Evolutionary conservation across 371 early-diverging fungal species (phyloP).

Genomic region (Zychaea mexicana): DNA sequence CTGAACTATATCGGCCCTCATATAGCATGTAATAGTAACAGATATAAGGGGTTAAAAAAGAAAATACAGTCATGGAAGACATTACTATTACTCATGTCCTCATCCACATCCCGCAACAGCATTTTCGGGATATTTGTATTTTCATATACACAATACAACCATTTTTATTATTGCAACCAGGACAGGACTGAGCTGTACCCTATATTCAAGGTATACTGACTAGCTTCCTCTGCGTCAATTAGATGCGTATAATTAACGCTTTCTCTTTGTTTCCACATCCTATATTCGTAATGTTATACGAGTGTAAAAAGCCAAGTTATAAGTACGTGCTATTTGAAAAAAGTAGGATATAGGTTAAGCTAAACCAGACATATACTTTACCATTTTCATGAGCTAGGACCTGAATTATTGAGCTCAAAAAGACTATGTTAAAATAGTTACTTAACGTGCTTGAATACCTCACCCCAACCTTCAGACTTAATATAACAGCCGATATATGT

Average conservation of each 20-base stretch:
- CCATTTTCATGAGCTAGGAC: slow-evolving; percentile 15
- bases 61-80: too few relatives aligned
- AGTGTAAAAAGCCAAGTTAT: too few relatives aligned
- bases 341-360: neutral
- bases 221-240: neutral
- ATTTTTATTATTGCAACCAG: neutral
- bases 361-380: neutral
- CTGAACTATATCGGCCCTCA: too few relatives aligned
- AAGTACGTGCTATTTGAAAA: neutral
- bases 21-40: too few relatives aligned
- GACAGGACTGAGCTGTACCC: slow-evolving; percentile 2
- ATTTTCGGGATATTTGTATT: neutral
- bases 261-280: neutral
- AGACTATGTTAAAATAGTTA: slow-evolving; percentile 17
- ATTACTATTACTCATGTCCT: too few relatives aligned
- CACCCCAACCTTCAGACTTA: slow-evolving; percentile 25
- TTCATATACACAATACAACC: neutral
- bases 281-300: neutral
- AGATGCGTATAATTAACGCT: neutral
- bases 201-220: neutral
- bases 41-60: too few relatives aligned
- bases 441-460: slow-evolving; percentile 11
- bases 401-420: slow-evolving; percentile 27
- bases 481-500: slow-evolving; percentile 19
- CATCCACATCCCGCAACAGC: neutral